phyloP scores from a whole-genome alignment of 2,329 filamentous ascomycete species.

The Cephalotrichum gorgonifer region DNA sequence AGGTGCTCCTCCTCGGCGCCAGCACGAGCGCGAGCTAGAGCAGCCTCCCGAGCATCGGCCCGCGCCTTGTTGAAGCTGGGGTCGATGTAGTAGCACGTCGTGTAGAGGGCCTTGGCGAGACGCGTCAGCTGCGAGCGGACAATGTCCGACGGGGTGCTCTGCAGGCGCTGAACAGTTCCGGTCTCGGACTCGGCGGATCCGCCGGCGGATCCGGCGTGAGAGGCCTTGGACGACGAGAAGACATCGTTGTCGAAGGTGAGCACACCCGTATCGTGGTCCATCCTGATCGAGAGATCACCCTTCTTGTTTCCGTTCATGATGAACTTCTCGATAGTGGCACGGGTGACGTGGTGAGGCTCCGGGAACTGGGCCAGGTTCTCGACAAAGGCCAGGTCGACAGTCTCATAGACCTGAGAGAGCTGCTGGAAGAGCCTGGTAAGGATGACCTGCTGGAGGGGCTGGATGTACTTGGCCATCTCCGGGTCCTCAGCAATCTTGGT shows the following conservation, averaged over 20 bases:
- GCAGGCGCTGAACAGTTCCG: conserved; percentile 82
- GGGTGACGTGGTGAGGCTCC: conserved; percentile 86
- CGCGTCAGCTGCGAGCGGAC: conserved; percentile 90
- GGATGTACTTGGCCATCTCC: conserved; percentile 95
- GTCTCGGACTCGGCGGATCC: conserved; percentile 82
- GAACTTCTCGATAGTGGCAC: conserved; percentile 95
- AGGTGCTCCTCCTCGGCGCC: conserved; percentile 88
- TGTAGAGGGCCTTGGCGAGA: conserved; percentile 80
- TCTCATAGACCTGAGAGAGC: conserved; percentile 97
- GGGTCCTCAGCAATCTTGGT: conserved; percentile 85
- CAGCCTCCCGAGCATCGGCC: conserved; percentile 66
- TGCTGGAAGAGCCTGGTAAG: conserved; percentile 98
- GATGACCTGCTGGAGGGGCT: conserved; percentile 95
- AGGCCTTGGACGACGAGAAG: conserved; percentile 91
- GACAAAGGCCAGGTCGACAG: conserved; percentile 88
- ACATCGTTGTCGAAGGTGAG: conserved; percentile 97
- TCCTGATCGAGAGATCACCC: conserved; percentile 89
- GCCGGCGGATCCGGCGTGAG: conserved; percentile 65
- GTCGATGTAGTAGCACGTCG: conserved; percentile 94
- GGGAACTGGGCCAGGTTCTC: conserved; percentile 92
- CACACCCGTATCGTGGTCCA: conserved; percentile 90
- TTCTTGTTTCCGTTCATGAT: conserved; percentile 99
- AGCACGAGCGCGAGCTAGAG: conserved; percentile 69
- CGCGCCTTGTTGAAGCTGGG: conserved; percentile 77
- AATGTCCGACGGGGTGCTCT: conserved; percentile 96